Percentiles rank a stretch among this genome's conserved stretches.
Conservation (phyloP, 768 basidiomycete species). For the Russula sp. region DNA sequence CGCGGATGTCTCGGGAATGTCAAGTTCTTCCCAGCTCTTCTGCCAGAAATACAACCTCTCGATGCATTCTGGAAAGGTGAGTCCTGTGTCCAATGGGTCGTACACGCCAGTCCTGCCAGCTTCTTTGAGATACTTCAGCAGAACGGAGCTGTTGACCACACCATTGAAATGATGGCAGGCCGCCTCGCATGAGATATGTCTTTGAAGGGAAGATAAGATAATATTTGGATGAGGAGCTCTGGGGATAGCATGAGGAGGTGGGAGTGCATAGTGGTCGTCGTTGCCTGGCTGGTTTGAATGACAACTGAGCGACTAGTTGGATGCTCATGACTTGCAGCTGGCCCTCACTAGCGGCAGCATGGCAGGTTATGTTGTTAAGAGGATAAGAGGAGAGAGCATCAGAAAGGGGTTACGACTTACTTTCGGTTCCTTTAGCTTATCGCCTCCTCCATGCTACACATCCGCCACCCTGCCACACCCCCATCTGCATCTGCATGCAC, state of each 20-base stretch:
- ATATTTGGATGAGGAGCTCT: constrained; percentile 17
- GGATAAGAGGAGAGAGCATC: background rate
- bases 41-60: constrained; percentile 11
- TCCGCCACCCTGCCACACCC: too few species aligned
- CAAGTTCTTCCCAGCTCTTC: constrained; percentile 16
- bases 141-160: constrained; percentile 17
- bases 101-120: constrained; percentile 16
- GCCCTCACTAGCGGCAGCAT: background rate
- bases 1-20: constrained; percentile 9
- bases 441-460: too few species aligned
- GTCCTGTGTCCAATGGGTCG: constrained; percentile 8
- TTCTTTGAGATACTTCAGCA: constrained; percentile 15
- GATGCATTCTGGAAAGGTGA: constrained; percentile 14
- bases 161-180: constrained; percentile 13
- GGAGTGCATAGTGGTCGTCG: constrained; percentile 4
- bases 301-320: constrained; percentile 5
- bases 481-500: background rate
- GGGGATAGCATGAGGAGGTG: constrained; percentile 10
- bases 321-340: too few species aligned
- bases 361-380: background rate
- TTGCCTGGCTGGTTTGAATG: background rate
- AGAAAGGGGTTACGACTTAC: background rate
- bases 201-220: constrained; percentile 15
- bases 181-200: constrained; percentile 16
- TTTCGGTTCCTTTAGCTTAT: too few species aligned